A percentile compares a stretch with the other conserved stretches of the same genome.
These are phyloP conservation scores for Aspergillus mulundensis DNA, from an alignment of 495 filamentous ascomycete genomes.

Conservation along the genomic window DNA sequence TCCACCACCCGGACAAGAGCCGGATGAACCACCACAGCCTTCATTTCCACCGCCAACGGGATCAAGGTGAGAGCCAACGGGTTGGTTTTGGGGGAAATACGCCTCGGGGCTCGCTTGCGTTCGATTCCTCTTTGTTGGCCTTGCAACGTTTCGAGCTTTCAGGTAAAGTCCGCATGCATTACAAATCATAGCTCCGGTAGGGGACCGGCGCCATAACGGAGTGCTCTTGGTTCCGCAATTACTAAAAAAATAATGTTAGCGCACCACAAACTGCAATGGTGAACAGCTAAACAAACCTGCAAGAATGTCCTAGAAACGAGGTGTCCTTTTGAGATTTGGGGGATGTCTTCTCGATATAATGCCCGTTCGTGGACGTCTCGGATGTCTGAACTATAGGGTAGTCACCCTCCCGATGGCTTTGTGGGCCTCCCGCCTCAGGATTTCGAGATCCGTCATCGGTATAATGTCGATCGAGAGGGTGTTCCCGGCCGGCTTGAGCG, in stretches of 20 bases:
- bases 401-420: conserved; percentile 13
- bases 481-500: conserved; percentile 41
- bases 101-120: conserved; percentile 30
- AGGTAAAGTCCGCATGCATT: conserved; percentile 96
- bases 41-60: conserved; percentile 26
- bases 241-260: conserved; percentile 41
- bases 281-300: conserved; percentile 46
- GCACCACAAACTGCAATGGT: background rate
- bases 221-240: conserved; percentile 94
- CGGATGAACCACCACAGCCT: conserved; percentile 48
- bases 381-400: conserved; percentile 4
- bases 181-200: conserved; percentile 89
- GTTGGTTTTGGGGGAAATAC: conserved; percentile 9
- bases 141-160: conserved; percentile 85
- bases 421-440: conserved; percentile 10
- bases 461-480: conserved; percentile 28
- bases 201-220: conserved; percentile 91
- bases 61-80: conserved; percentile 15
- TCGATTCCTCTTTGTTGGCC: conserved; percentile 83
- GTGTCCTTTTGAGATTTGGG: conserved; percentile 38
- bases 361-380: conserved; percentile 7
- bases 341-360: conserved; percentile 25
- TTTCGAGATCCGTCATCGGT: conserved; percentile 17
- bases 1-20: conserved; percentile 94
- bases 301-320: conserved; percentile 48